Base-by-base conservation (phyloP, 305 asterid species). In the Fraxinus nigra region DNA sequence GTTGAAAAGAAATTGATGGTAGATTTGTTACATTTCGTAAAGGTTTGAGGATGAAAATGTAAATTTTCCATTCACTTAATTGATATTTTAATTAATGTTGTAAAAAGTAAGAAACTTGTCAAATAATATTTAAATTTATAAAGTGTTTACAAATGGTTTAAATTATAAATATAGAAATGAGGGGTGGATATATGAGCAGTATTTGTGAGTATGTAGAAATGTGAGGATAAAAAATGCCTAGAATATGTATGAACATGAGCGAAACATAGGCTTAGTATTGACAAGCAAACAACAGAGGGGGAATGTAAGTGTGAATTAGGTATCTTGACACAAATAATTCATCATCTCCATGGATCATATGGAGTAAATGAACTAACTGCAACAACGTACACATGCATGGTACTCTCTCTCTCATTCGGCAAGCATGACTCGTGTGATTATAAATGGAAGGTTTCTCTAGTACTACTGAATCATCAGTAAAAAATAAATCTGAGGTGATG, bases 351-450 rank as follows among this genome's bases (percentile, higher is more conserved):
- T 80, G 89, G 88, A 51, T 84, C 86, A 84, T 76, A 34, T 48
- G 22, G 76, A 79, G 78, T 43, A 78, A 81, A 87, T 87, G 90
- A 85, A 84, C 67, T 79, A 84, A 76, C 89, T 73, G 80, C 72
- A 75, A 5, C 26, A 6, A 56, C 9, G 26, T 20, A 18, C 1
- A 11, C 26, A 56, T 5, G 10, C 28, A 46, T 22, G 35, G n/a
- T 34, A 48, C 24, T 56, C 26, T 56, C 26, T 56, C 75, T 59
- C 56, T 2, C 56, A 69, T 46, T 38, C 79, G 35, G 54, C 48
- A 37, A 16, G 56, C 16, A 75, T 63, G 69, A 56, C 26, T 56
- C 3, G 3, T 43, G 38, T 81, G 33, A 48, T 79, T 86, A 61
- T 82, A 79, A 87, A 85, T 67, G 51, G 40, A 51, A 22, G 59